Percentiles rank a stretch among this genome's conserved stretches.
phyloP scores from a whole-genome alignment of 1,284 basidiomycete species.

The Boletus calvinii region DNA sequence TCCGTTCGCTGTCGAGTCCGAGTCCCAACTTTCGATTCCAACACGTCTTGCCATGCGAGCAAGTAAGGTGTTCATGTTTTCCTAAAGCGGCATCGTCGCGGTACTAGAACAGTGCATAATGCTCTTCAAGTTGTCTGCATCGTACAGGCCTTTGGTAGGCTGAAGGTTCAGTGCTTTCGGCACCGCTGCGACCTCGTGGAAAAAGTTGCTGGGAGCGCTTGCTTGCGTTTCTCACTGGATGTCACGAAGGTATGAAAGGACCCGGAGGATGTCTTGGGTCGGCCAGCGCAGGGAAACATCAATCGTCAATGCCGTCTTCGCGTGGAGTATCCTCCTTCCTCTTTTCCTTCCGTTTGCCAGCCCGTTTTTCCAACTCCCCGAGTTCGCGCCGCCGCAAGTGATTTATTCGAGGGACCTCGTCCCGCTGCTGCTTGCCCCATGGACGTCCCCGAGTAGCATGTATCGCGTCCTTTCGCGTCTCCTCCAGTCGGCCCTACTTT shows the following conservation, averaged over 20 bases:
- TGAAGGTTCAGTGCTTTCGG: too few relatives aligned
- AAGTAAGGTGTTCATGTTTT: background rate
- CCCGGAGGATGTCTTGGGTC: background rate
- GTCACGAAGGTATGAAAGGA: conserved; percentile 2
- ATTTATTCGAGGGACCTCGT: conserved; percentile 24
- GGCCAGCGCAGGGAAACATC: conserved; percentile 1
- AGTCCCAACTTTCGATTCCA: background rate
- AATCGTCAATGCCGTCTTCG: conserved; percentile 11
- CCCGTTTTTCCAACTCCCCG: conserved; percentile 16
- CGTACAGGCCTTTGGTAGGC: background rate
- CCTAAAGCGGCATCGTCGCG: background rate
- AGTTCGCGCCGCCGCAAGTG: conserved; percentile 29
- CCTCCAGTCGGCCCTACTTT: conserved; percentile 20
- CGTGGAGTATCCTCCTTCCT: conserved; percentile 16
- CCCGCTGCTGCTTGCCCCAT: conserved; percentile 24
- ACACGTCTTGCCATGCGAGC: background rate
- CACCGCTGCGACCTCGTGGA: background rate
- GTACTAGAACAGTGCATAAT: background rate
- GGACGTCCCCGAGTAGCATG: conserved; percentile 20
- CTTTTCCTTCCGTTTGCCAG: conserved; percentile 10
- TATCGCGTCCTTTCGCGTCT: conserved; percentile 20
- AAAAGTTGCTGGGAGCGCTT: background rate
- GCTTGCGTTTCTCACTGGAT: background rate
- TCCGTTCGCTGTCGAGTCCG: background rate
- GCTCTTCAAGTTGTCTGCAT: too few relatives aligned